Percentiles rank a stretch among this genome's conserved stretches.
These are phyloP conservation scores for Penicillium subrubescens DNA, from an alignment of 495 filamentous ascomycete genomes.

Conservation along the genomic window DNA sequence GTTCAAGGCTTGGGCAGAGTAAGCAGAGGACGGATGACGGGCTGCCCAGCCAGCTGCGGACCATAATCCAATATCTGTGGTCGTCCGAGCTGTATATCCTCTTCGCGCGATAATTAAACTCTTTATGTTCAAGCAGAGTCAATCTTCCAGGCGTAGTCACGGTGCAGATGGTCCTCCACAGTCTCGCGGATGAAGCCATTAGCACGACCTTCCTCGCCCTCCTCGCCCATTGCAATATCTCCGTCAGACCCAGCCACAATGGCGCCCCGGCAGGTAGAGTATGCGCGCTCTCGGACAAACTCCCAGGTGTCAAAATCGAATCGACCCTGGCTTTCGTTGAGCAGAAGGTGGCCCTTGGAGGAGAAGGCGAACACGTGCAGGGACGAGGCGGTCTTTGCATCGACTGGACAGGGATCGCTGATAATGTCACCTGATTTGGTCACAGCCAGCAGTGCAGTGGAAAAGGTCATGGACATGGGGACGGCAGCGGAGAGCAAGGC, in stretches of 20 bases:
- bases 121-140: conserved; percentile 37
- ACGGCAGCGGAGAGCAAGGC: conserved; percentile 77
- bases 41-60: neutral
- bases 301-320: conserved; percentile 83
- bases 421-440: conserved; percentile 52
- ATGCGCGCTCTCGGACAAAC: conserved; percentile 62
- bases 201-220: conserved; percentile 43
- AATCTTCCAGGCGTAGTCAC: conserved; percentile 45
- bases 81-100: neutral
- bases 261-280: conserved; percentile 60
- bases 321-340: conserved; percentile 78
- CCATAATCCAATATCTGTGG: neutral
- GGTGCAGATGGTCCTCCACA: conserved; percentile 52
- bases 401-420: conserved; percentile 55
- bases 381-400: conserved; percentile 61
- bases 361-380: conserved; percentile 80
- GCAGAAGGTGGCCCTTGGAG: conserved; percentile 69
- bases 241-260: conserved; percentile 40
- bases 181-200: conserved; percentile 64
- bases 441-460: conserved; percentile 64
- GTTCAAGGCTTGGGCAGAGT: neutral
- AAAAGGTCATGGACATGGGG: conserved; percentile 70
- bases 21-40: neutral
- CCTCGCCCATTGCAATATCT: conserved; percentile 46
- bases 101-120: neutral